phyloP scores from a whole-genome alignment of 805 yeast genomes.

The Trichomonascus vanleenenianus region DNA sequence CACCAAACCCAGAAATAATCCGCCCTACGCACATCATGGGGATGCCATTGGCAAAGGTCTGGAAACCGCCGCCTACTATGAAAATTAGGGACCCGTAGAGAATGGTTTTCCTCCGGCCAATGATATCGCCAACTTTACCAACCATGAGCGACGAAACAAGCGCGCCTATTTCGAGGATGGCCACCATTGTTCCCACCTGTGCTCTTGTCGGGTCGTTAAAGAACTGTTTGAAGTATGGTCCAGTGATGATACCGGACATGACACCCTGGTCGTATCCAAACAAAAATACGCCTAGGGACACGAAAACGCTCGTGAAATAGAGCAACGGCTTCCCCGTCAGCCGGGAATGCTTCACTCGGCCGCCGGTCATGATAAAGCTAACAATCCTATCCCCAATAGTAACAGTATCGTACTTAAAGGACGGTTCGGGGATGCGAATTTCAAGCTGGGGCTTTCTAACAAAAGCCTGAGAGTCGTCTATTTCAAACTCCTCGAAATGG shows the following conservation, averaged over 20 bases:
- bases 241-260: slow-evolving; percentile 79
- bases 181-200: slow-evolving; percentile 77
- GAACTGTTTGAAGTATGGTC: slow-evolving; percentile 57
- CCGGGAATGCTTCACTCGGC: slow-evolving; percentile 10
- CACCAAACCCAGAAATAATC: slow-evolving; percentile 76
- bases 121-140: slow-evolving; percentile 66
- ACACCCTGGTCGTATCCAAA: slow-evolving; percentile 88
- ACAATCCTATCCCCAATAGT: slow-evolving; percentile 17
- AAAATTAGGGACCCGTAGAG: slow-evolving; percentile 72
- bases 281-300: slow-evolving; percentile 46
- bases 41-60: slow-evolving; percentile 52
- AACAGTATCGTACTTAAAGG: slow-evolving; percentile 11
- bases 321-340: slow-evolving; percentile 31
- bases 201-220: slow-evolving; percentile 69
- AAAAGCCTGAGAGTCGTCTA: slow-evolving; percentile 5
- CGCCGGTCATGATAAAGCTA: slow-evolving; percentile 21
- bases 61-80: slow-evolving; percentile 70
- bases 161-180: slow-evolving; percentile 85
- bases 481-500: slow-evolving; percentile 5
- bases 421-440: slow-evolving; percentile 14
- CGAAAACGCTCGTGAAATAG: slow-evolving; percentile 37
- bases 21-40: slow-evolving; percentile 62
- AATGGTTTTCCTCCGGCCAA: slow-evolving; percentile 76
- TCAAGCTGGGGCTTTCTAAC: slow-evolving; percentile 3
- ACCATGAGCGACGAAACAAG: slow-evolving; percentile 69